Evolutionary conservation across 2,329 filamentous ascomycete species (phyloP).

Genomic region (Orbilia javanica): DNA sequence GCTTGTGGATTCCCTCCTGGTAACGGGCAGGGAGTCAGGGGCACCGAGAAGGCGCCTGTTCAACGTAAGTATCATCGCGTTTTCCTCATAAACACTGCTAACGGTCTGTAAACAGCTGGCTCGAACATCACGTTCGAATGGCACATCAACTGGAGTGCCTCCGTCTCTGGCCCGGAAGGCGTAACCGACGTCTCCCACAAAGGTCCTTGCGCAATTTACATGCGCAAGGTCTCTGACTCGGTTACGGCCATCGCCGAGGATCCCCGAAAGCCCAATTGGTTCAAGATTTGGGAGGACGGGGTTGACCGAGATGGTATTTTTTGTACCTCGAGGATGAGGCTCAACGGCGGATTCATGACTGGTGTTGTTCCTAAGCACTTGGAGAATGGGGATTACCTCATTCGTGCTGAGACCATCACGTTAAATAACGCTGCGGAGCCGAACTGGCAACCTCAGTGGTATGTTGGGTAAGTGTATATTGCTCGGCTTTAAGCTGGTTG

Average conservation of each 20-base stretch:
- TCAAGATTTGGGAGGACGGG: slow-evolving; percentile 53
- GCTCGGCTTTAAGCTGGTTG: not conserved
- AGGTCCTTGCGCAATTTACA: slow-evolving; percentile 51
- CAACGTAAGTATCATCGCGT: slow-evolving; percentile 11
- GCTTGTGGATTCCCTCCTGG: slow-evolving; percentile 32
- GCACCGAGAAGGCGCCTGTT: slow-evolving; percentile 10
- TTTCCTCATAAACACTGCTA: not conserved
- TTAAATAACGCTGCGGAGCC: slow-evolving; percentile 45
- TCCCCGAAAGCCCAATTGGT: slow-evolving; percentile 31
- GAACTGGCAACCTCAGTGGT: slow-evolving; percentile 45
- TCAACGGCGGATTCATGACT: slow-evolving; percentile 38
- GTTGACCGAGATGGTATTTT: slow-evolving; percentile 36
- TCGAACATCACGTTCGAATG: slow-evolving; percentile 52
- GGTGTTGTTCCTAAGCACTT: slow-evolving; percentile 39
- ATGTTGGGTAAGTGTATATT: slow-evolving; percentile 43
- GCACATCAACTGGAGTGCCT: slow-evolving; percentile 43
- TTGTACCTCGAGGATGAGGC: slow-evolving; percentile 44
- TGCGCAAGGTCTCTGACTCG: slow-evolving; percentile 37
- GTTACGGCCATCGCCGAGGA: slow-evolving; percentile 31
- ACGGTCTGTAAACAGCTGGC: slow-evolving; percentile 24
- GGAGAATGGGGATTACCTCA: slow-evolving; percentile 52
- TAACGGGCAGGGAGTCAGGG: slow-evolving; percentile 34
- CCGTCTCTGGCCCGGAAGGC: slow-evolving; percentile 33
- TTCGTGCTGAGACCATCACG: slow-evolving; percentile 48
- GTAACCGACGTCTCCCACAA: slow-evolving; percentile 46